Conservation (phyloP, 148 eudicot species). For the Vaccinium macrocarpon region DNA sequence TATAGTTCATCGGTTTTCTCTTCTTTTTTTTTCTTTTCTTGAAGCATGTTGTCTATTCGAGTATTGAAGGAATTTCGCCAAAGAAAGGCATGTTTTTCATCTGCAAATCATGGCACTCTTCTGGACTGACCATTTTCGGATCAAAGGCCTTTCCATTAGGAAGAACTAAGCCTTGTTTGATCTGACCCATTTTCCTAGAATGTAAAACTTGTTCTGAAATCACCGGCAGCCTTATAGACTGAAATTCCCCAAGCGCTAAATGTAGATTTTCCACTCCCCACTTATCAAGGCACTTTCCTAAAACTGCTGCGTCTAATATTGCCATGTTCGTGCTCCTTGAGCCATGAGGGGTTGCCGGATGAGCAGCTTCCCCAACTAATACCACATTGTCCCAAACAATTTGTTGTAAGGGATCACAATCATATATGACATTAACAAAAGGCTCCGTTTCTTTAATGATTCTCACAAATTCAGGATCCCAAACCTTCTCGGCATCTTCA, state of each 20-base stretch:
- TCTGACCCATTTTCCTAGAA: constrained; percentile 61
- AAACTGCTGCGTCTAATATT: constrained; percentile 67
- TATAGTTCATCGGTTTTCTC: too few species aligned
- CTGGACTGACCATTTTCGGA: constrained; percentile 37
- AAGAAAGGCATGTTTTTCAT: constrained; percentile 66
- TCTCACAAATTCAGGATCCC: constrained; percentile 57
- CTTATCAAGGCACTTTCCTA: constrained; percentile 69
- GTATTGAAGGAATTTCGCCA: constrained; percentile 40
- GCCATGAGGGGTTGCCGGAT: constrained; percentile 89
- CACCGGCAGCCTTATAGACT: constrained; percentile 58
- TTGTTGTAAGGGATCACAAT: constrained; percentile 59
- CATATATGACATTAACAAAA: constrained; percentile 74
- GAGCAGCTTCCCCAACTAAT: constrained; percentile 87
- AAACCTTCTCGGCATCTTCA: constrained; percentile 51
- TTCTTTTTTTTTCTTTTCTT: background rate
- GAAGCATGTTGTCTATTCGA: background rate
- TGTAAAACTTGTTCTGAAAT: constrained; percentile 57
- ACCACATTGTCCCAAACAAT: constrained; percentile 68
- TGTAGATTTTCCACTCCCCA: constrained; percentile 45
- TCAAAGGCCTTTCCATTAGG: constrained; percentile 39
- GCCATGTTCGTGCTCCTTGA: constrained; percentile 93
- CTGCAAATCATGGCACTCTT: constrained; percentile 54
- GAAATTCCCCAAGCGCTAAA: constrained; percentile 55
- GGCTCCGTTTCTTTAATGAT: constrained; percentile 75
- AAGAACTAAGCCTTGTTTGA: constrained; percentile 69